Evolutionary conservation across 2,329 filamentous ascomycete species (phyloP).

Genomic region (Oidium heveae): DNA sequence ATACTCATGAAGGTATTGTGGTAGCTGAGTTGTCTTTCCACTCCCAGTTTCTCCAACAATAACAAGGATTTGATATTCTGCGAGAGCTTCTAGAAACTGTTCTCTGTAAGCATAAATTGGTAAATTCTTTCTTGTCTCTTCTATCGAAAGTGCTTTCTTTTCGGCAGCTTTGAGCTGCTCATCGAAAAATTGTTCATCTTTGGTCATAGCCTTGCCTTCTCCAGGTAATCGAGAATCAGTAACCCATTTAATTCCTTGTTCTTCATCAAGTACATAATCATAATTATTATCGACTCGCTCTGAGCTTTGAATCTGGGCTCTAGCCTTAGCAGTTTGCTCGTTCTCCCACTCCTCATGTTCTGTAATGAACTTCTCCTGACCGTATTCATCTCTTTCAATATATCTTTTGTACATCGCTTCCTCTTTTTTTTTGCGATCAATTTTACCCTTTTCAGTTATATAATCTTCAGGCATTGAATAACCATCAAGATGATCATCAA

Average conservation of each 20-base stretch:
- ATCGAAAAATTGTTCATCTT: slow-evolving; percentile 55
- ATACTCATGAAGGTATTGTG: slow-evolving; percentile 79
- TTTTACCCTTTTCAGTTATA: slow-evolving; percentile 77
- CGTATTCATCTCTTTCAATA: slow-evolving; percentile 65
- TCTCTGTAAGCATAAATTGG: slow-evolving; percentile 79
- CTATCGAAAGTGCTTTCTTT: slow-evolving; percentile 64
- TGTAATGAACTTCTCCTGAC: slow-evolving; percentile 70
- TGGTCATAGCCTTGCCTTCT: slow-evolving; percentile 43
- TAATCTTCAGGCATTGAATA: slow-evolving; percentile 90
- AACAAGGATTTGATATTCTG: slow-evolving; percentile 65
- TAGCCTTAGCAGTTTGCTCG: slow-evolving; percentile 70
- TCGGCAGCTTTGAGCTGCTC: slow-evolving; percentile 73
- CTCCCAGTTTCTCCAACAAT: slow-evolving; percentile 87
- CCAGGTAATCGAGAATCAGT: slow-evolving; percentile 48
- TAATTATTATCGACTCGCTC: slow-evolving; percentile 65
- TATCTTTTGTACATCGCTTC: slow-evolving; percentile 79
- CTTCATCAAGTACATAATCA: slow-evolving; percentile 77
- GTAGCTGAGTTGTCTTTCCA: slow-evolving; percentile 87
- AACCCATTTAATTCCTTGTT: slow-evolving; percentile 67
- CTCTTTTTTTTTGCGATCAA: slow-evolving; percentile 67
- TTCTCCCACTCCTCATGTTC: slow-evolving; percentile 93
- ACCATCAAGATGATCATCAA: slow-evolving; percentile 79
- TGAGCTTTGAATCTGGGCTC: slow-evolving; percentile 52
- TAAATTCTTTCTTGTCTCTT: slow-evolving; percentile 72
- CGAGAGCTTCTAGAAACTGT: slow-evolving; percentile 65